Evolutionary conservation across 768 basidiomycete genomes (phyloP), one percentile per base, ranked within the genome.

Genomic region (Sistotremastrum niveocremeum): DNA sequence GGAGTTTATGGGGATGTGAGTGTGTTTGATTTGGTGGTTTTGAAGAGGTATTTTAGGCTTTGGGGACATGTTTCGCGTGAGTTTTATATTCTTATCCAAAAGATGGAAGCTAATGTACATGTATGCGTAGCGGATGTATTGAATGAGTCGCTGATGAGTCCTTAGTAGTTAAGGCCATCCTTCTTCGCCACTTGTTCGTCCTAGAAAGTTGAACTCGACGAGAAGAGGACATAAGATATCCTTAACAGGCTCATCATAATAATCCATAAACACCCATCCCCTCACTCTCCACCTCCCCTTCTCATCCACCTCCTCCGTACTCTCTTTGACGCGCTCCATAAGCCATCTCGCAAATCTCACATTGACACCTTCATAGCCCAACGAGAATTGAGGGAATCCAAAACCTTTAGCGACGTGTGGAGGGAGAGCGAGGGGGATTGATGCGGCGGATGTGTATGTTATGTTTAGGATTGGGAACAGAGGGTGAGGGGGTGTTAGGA

Each of bases 311-410:
- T 3, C 34, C 38, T 45, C 40, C 20, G 33, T 34, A 37, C 6
- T 47, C 28, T 50, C 40, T 29, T 31, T 33, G 31, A 33, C 33
- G n/a, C 89, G 60, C 49, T 74, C 70, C 39, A 89, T 56, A 12
- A 90, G 57, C 83, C 87, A 94, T 45, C 63, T 65, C 3, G 73
- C 79, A 3, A 88, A 64, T n/a, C 80, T 70, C 28, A 68, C 69
- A 56, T 97, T 97, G 37, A 91, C 79, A 2, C 91, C 91, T 57
- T 86, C 79, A n/a, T 90, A 67, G 4, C 90, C 90, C 5, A 90
- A 55, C 2, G 81, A 80, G 62, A 72, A 66, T 35, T 69, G 64
- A 0, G 87, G 86, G 79, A 80, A 89, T 9, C 89, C 88, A 55
- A 88, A 77, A 0, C 91, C 91, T 52, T 73, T 74, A 4, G 93